These are phyloP conservation scores for Candida argentea DNA, from an alignment of 805 yeast genomes.

Conservation along the genomic window DNA sequence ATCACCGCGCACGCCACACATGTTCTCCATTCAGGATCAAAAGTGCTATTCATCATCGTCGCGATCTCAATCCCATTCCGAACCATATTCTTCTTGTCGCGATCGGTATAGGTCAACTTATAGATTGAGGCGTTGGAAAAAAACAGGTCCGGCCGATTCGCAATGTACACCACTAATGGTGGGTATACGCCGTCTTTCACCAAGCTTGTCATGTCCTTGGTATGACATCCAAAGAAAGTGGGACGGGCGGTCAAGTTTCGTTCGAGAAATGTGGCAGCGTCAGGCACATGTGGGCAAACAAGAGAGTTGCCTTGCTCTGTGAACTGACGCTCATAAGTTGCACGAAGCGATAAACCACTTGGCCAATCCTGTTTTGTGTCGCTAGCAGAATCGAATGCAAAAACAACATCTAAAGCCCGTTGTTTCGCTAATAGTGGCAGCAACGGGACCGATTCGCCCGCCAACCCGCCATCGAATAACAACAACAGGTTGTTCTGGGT, in stretches of 20 bases:
- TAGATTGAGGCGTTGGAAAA: slow-evolving; percentile 66
- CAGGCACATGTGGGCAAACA: slow-evolving; percentile 77
- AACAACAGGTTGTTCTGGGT: slow-evolving; percentile 18
- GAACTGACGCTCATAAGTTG: slow-evolving; percentile 27
- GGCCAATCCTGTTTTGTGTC: slow-evolving; percentile 24
- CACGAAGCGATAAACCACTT: slow-evolving; percentile 20
- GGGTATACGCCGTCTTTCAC: slow-evolving; percentile 35
- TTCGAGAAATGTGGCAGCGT: slow-evolving; percentile 45
- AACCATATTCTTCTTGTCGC: slow-evolving; percentile 50
- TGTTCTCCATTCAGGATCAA: slow-evolving; percentile 58
- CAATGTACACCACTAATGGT: slow-evolving; percentile 69
- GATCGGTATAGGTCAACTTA: slow-evolving; percentile 49
- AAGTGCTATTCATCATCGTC: slow-evolving; percentile 54
- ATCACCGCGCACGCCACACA: slow-evolving; percentile 80
- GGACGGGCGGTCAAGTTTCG: slow-evolving; percentile 59
- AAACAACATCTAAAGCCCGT: slow-evolving; percentile 24
- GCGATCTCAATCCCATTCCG: slow-evolving; percentile 67
- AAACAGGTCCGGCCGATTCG: slow-evolving; percentile 59
- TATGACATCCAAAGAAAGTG: slow-evolving; percentile 76
- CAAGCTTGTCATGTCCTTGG: slow-evolving; percentile 48
- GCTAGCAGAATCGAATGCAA: slow-evolving; percentile 26
- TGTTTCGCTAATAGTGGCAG: slow-evolving; percentile 23
- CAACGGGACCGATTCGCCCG: slow-evolving; percentile 26
- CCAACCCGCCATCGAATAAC: slow-evolving; percentile 32
- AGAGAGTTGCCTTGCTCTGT: slow-evolving; percentile 41